Percentiles rank a stretch among this genome's conserved stretches.
Conservation (phyloP, 352 stramenopile species). For the Phytopythium cucurbitacearum region DNA sequence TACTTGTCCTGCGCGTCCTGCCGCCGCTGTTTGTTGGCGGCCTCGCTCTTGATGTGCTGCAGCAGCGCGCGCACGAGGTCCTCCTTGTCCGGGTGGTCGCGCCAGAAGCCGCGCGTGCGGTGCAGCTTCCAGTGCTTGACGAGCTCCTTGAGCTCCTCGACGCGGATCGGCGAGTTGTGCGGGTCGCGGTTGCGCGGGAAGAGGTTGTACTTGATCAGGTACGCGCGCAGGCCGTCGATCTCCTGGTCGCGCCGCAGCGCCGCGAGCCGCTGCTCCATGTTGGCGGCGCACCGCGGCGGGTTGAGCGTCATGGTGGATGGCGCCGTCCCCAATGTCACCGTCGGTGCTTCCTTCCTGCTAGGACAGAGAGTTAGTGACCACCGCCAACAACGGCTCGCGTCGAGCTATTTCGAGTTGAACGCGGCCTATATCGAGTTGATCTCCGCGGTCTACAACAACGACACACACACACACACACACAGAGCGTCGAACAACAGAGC, state of each 20-base stretch:
- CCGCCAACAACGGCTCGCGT: too few relatives aligned
- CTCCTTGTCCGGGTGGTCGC: slow-evolving; percentile 87
- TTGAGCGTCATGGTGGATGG: slow-evolving; percentile 52
- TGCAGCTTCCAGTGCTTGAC: slow-evolving; percentile 91
- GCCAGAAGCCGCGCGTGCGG: slow-evolving; percentile 86
- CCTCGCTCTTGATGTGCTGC: slow-evolving; percentile 81
- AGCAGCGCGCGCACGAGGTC: slow-evolving; percentile 84
- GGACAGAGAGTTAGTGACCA: too few relatives aligned
- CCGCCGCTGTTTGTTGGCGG: slow-evolving; percentile 70
- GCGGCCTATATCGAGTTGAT: too few relatives aligned
- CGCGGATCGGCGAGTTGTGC: slow-evolving; percentile 80
- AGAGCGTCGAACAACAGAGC: too few relatives aligned
- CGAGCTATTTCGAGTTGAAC: too few relatives aligned
- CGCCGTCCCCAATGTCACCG: too few relatives aligned
- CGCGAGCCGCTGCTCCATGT: slow-evolving; percentile 82
- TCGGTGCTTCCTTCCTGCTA: too few relatives aligned
- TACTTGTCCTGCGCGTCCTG: slow-evolving; percentile 84
- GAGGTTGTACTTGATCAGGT: slow-evolving; percentile 87
- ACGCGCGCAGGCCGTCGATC: slow-evolving; percentile 76
- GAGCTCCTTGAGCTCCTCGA: slow-evolving; percentile 90
- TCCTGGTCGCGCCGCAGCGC: slow-evolving; percentile 77
- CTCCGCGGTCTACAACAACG: too few relatives aligned
- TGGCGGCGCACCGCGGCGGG: slow-evolving; percentile 75
- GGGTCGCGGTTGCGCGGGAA: slow-evolving; percentile 81
- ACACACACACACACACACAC: too few relatives aligned